Evolutionary conservation across 2,329 filamentous ascomycete species (phyloP).

Genomic region (Ceratocystiopsis brevicomis): DNA sequence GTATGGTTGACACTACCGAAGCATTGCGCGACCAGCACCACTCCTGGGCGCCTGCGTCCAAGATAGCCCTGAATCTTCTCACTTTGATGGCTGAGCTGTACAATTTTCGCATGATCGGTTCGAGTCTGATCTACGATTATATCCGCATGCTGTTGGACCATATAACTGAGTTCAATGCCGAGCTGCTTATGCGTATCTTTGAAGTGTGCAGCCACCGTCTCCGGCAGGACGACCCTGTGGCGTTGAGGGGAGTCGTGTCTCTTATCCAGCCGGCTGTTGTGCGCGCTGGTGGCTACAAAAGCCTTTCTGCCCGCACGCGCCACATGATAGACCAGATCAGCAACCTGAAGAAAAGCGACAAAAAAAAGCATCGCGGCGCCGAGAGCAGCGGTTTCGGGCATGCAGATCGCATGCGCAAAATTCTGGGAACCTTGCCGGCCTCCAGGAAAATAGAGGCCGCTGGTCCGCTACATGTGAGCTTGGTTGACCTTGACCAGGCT

Average conservation of each 20-base stretch:
- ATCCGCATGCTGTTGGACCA: constrained; percentile 57
- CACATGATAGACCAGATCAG: constrained; percentile 97
- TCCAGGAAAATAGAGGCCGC: constrained; percentile 45
- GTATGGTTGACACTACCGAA: constrained; percentile 14
- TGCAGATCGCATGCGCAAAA: constrained; percentile 74
- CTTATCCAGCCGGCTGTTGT: constrained; percentile 56
- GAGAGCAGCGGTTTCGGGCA: constrained; percentile 57
- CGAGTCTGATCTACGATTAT: constrained; percentile 77
- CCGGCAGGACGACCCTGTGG: constrained; percentile 69
- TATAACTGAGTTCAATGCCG: constrained; percentile 71
- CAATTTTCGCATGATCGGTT: constrained; percentile 73
- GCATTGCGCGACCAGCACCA: constrained; percentile 4
- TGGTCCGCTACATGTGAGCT: constrained; percentile 64
- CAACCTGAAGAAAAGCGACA: constrained; percentile 82
- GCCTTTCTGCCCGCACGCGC: constrained; percentile 70
- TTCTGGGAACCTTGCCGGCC: constrained; percentile 55
- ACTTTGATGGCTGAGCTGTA: constrained; percentile 75
- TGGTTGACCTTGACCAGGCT: constrained; percentile 64
- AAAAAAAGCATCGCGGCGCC: constrained; percentile 37
- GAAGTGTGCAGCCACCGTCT: constrained; percentile 66
- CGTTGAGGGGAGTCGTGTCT: constrained; percentile 74
- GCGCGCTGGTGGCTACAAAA: constrained; percentile 41
- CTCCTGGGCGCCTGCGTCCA: constrained; percentile 18
- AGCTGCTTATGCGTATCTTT: constrained; percentile 69
- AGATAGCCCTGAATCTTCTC: constrained; percentile 57